phyloP scores from a whole-genome alignment of 768 basidiomycete species.

The Clavaria fumosa region DNA sequence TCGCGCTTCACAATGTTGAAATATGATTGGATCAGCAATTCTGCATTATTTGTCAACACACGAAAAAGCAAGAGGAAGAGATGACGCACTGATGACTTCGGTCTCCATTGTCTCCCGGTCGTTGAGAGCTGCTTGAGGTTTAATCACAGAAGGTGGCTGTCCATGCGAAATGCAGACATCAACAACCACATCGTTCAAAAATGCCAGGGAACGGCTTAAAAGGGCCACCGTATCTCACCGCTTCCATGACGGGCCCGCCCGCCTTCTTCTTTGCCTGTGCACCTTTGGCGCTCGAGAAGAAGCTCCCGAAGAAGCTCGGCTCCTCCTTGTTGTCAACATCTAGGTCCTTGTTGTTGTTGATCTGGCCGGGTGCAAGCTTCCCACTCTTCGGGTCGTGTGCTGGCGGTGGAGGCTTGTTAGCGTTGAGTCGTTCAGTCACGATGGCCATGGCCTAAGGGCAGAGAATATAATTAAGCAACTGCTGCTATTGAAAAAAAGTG shows the following conservation, averaged over 20 bases:
- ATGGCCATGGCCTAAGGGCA: constrained; percentile 64
- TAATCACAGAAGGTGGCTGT: constrained; percentile 66
- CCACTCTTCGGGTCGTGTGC: constrained; percentile 55
- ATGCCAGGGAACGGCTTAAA: neutral
- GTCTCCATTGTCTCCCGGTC: constrained; percentile 98
- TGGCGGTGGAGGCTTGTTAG: constrained; percentile 52
- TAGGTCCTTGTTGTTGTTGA: constrained; percentile 91
- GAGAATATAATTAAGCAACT: constrained; percentile 3
- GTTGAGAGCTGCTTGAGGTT: constrained; percentile 79
- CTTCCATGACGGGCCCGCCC: constrained; percentile 31
- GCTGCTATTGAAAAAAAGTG: constrained; percentile 2
- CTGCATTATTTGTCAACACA: constrained; percentile 23
- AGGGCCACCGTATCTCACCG: constrained; percentile 19
- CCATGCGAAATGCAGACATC: neutral
- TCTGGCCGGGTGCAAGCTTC: constrained; percentile 39
- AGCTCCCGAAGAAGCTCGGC: constrained; percentile 85
- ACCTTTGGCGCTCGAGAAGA: constrained; percentile 73
- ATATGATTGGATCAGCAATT: constrained; percentile 91
- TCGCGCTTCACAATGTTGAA: constrained; percentile 98
- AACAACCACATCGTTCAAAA: neutral
- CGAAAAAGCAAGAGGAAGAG: constrained; percentile 1
- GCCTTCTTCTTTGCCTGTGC: constrained; percentile 40
- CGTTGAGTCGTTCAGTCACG: constrained; percentile 68
- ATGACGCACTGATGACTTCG: constrained; percentile 88
- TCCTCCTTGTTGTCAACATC: constrained; percentile 85